A percentile compares a stretch with the other conserved stretches of the same genome.
Evolutionary conservation across 164 flowering plant genomes (phyloP).

Genomic region (Tinospora cordifolia): DNA sequence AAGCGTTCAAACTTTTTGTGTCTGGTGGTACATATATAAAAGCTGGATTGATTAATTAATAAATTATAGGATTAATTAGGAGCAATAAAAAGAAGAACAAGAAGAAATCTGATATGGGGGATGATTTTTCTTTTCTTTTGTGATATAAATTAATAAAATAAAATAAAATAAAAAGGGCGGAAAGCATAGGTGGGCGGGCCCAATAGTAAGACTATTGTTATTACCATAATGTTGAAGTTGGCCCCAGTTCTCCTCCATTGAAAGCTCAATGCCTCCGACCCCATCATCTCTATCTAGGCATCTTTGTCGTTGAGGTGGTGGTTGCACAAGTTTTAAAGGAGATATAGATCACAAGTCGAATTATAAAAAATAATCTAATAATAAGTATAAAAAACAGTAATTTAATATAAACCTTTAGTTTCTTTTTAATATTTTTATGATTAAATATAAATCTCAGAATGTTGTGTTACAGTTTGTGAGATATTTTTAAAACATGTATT

Average conservation of each 20-base stretch:
- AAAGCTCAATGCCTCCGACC: constrained; percentile 48
- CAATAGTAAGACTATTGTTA: constrained; percentile 4
- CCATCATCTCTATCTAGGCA: constrained; percentile 24
- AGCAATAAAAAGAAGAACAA: not conserved
- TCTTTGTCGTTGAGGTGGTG: constrained; percentile 42
- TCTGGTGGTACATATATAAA: too few species aligned
- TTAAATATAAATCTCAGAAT: too few species aligned
- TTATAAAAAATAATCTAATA: not conserved
- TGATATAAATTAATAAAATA: too few species aligned
- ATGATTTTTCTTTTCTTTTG: too few species aligned
- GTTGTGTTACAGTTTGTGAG: too few species aligned
- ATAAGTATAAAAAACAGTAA: too few species aligned
- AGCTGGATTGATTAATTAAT: too few species aligned
- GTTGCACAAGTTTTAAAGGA: constrained; percentile 35
- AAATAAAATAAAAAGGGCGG: not conserved
- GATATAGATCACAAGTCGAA: constrained; percentile 1
- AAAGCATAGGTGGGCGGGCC: not conserved
- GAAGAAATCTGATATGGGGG: not conserved
- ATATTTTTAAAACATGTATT: too few species aligned
- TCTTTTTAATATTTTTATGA: too few species aligned
- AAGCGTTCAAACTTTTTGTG: too few species aligned
- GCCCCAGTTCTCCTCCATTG: constrained; percentile 20
- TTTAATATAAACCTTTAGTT: too few species aligned
- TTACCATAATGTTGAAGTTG: constrained; percentile 9
- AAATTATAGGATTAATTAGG: not conserved